Percentiles rank a stretch among this genome's conserved stretches.
Evolutionary conservation across 1,284 basidiomycete species (phyloP).

Genomic region (Agaricales sp.): DNA sequence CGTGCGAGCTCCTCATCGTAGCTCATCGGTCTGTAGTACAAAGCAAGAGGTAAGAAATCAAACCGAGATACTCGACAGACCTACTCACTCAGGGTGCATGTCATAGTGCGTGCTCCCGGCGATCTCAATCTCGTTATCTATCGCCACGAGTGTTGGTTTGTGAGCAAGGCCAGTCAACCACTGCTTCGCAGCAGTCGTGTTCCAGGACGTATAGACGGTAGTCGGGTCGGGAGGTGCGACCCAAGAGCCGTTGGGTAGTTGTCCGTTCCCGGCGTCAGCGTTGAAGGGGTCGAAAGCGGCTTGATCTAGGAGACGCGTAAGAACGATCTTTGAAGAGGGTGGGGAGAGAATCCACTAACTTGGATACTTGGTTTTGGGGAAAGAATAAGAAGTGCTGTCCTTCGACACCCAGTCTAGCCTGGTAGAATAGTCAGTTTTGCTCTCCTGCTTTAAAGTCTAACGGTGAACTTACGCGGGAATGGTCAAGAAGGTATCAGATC

Average conservation of each 20-base stretch:
- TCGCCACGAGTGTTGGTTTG: constrained; percentile 33
- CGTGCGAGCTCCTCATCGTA: constrained; percentile 40
- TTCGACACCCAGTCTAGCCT: constrained; percentile 46
- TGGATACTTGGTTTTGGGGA: constrained; percentile 29
- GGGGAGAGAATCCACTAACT: constrained; percentile 16
- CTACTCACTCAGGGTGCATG: constrained; percentile 33
- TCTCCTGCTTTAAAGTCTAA: neutral
- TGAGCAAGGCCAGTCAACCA: constrained; percentile 33
- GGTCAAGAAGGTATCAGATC: constrained; percentile 31
- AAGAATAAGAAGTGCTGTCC: constrained; percentile 38
- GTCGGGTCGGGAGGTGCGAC: constrained; percentile 26
- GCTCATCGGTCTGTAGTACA: constrained; percentile 21
- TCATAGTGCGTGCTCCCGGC: constrained; percentile 39
- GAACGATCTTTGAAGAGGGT: neutral
- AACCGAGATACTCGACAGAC: constrained; percentile 1
- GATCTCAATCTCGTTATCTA: constrained; percentile 46
- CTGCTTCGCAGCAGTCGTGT: constrained; percentile 25
- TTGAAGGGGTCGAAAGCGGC: constrained; percentile 27
- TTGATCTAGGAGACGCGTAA: constrained; percentile 23
- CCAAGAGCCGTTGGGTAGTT: constrained; percentile 24
- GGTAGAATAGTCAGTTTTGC: neutral
- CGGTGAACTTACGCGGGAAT: constrained; percentile 36
- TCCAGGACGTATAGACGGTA: constrained; percentile 33
- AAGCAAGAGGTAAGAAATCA: neutral
- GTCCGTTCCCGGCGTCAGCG: constrained; percentile 20